Percentiles rank a stretch among this genome's conserved stretches.
Conservation (phyloP, 164 flowering plant species). For the Brasenia schreberi region DNA sequence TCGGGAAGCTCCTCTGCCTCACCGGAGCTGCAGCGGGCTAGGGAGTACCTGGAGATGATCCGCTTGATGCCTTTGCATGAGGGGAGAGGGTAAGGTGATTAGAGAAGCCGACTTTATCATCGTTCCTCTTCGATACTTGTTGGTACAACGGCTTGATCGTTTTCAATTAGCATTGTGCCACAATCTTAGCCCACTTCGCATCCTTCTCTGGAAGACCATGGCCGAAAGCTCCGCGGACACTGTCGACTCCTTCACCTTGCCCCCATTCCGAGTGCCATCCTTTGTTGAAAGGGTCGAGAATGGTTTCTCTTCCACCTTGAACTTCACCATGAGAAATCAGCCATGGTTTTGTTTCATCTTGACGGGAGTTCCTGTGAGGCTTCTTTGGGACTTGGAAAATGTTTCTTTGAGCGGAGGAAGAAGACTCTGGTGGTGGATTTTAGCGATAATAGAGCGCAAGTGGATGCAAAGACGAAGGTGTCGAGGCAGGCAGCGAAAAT, state of each 20-base stretch:
- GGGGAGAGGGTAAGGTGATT: conserved; percentile 22
- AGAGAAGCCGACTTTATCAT: conserved; percentile 38
- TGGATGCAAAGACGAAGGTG: no score
- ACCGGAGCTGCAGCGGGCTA: background rate
- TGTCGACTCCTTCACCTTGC: no score
- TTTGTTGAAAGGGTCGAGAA: no score
- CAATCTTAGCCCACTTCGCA: conserved; percentile 34
- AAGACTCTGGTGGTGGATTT: conserved; percentile 61
- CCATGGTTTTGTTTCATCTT: conserved; percentile 6
- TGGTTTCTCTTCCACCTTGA: no score
- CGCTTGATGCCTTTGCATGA: background rate
- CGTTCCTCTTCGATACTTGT: conserved; percentile 45
- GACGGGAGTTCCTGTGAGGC: conserved; percentile 6
- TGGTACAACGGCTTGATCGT: conserved; percentile 69
- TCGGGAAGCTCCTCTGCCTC: conserved; percentile 30
- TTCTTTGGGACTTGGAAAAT: conserved; percentile 3
- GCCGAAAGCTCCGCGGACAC: no score
- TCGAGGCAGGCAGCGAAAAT: no score
- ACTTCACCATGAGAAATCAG: conserved; percentile 25
- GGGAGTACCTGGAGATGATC: background rate
- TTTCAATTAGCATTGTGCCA: conserved; percentile 57
- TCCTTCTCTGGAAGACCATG: conserved; percentile 9
- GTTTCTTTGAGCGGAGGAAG: conserved; percentile 49
- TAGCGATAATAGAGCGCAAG: background rate
- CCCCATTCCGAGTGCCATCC: no score